Evolutionary conservation across 805 yeast genomes (phyloP), one percentile per base, ranked within the genome.

Genomic region (Metschnikowia corniflorae): DNA sequence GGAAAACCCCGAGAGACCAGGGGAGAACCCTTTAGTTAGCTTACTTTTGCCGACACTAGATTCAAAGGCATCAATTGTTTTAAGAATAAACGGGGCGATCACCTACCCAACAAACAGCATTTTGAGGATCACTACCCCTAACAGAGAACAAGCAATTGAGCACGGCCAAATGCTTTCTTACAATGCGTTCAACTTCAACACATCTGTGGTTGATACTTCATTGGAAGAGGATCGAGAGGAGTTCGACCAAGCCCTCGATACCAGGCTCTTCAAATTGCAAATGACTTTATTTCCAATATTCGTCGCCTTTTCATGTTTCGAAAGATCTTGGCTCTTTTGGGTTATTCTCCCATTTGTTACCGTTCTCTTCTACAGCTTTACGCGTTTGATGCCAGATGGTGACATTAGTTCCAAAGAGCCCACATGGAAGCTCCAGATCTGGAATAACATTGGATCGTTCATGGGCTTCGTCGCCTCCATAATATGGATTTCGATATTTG

Each of bases 381-480:
- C 34, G 18, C 7, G 31, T 3, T 16, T 39, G 7, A 27, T 33
- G 5, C 30, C 26, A 6, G 23, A 33, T 6, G 40, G 27, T 7
- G 25, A 19, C 7, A 12, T 29, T 3, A 14, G 22, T 12, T n/a
- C 31, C 7, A 38, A 17, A 10, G 46, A 16, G 35, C 44, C 28
- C 20, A 32, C 28, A 29, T 53, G 26, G 14, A 30, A 20, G 12
- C 40, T 37, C 16, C 26, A 21, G 14, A 15, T 29, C 7, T 40
- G 47, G 42, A 55, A 58, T 40, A 45, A 58, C 33, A 9, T 46
- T 10, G 47, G 49, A 9, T 60, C 86, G 0, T 29, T 69, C 0
- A 15, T 70, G 3, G 96, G 96, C 0, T 91, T 91, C 53, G 38
- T 73, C 0, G 58, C 78, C 5, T 73, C 94, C 1, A 65, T 91